Base-by-base conservation (phyloP, 2,329 filamentous ascomycete genomes). In the Fusarium sp. region DNA sequence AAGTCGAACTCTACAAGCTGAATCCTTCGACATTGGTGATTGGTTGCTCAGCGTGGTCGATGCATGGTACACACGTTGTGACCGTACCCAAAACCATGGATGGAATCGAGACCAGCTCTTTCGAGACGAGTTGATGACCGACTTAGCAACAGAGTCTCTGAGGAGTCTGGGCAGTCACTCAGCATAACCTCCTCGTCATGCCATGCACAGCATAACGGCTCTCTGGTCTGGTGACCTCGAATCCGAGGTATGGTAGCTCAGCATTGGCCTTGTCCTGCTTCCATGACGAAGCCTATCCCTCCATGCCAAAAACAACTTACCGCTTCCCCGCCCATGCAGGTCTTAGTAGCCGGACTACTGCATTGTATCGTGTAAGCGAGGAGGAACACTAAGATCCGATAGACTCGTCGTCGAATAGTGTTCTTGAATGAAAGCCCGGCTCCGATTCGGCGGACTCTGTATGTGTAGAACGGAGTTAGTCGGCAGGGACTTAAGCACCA, bases 401-500 rank as follows among this genome's bases (percentile, higher is more conserved):
- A 63, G 38, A 44, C 44, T 56, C 24, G 39, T 44, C 32, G 32
- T 64, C 45, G 55, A 67, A 61, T 63, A 26, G 44, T 39, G 61
- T 50, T 58, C 36, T 39, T 61, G 50, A 34, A n/a, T 47, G 45
- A 47, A 62, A 28, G 26, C 24, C 72, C 75, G 75, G 75, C 58
- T 68, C 75, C 75, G 75, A 51, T 57, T 76, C 75, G 75, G 75
- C 71, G 55, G 30, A 36, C 47, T 51, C 14, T 39, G 54, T 28
- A 34, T 22, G 36, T 45, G 59, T 36, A 66, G 41, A 45, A 63
- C 77, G 77, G 77, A 78, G 72, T 78, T 78, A 78, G 61, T 75
- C 72, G 77, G 75, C 71, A 70, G 30, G 74, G 75, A 78, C 67
- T 78, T 78, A 77, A 78, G 62, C 45, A 22, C 28, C n/a, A 41